Evolutionary conservation across 495 filamentous ascomycete species (phyloP).

Genomic region (Halenospora varia): DNA sequence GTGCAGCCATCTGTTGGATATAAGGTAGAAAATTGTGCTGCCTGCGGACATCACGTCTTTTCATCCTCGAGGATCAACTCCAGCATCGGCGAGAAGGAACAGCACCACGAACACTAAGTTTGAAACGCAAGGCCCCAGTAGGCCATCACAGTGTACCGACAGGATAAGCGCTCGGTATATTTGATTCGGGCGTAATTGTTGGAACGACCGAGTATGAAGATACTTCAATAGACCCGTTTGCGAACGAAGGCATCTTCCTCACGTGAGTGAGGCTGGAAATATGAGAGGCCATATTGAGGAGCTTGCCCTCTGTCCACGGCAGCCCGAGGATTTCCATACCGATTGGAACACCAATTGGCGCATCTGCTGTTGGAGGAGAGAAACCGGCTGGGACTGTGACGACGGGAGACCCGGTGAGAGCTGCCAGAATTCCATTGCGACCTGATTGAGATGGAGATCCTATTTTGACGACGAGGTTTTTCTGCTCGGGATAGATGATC

Average conservation of each 20-base stretch:
- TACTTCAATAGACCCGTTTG: conserved; percentile 30
- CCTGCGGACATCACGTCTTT: too few relatives aligned
- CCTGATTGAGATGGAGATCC: conserved; percentile 51
- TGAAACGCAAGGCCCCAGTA: background rate
- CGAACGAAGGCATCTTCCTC: conserved; percentile 41
- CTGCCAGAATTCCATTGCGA: conserved; percentile 62
- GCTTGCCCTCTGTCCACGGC: conserved; percentile 45
- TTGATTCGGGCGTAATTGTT: conserved; percentile 29
- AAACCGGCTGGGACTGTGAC: conserved; percentile 47
- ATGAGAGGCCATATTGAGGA: conserved; percentile 36
- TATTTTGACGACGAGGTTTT: conserved; percentile 55
- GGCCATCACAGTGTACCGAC: conserved; percentile 24
- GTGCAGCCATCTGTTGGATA: too few relatives aligned
- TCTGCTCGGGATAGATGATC: conserved; percentile 63
- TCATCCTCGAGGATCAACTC: too few relatives aligned
- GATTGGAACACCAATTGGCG: conserved; percentile 54
- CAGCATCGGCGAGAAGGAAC: too few relatives aligned
- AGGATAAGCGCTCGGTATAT: conserved; percentile 43
- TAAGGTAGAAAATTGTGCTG: too few relatives aligned
- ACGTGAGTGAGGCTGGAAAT: conserved; percentile 42
- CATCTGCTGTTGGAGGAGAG: conserved; percentile 38
- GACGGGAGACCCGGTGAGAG: conserved; percentile 59
- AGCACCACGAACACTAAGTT: too few relatives aligned
- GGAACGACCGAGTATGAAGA: conserved; percentile 37
- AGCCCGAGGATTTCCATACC: conserved; percentile 61